These are phyloP conservation scores for Themeda triandra DNA, from an alignment of 176 grass and related monocot species.

Conservation along the genomic window DNA sequence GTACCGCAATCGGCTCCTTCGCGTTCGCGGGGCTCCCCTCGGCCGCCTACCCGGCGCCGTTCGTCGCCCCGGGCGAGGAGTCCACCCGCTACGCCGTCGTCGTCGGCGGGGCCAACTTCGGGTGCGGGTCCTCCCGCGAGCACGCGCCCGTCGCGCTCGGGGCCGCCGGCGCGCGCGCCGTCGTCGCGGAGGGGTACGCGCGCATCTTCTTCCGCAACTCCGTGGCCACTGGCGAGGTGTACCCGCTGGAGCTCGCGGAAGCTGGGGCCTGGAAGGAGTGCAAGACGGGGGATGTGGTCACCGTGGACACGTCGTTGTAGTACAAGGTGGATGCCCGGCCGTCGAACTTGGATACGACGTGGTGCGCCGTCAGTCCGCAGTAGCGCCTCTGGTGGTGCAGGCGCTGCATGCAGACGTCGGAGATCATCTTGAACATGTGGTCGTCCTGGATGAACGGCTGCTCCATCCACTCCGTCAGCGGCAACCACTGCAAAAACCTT, in stretches of 20 bases:
- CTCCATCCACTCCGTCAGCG: too few relatives aligned
- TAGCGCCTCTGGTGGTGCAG: too few relatives aligned
- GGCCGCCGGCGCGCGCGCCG: constrained; percentile 57
- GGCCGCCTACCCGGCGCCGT: constrained; percentile 52
- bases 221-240: constrained; percentile 87
- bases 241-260: constrained; percentile 65
- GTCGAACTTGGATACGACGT: too few relatives aligned
- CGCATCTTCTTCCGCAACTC: constrained; percentile 95
- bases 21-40: constrained; percentile 68
- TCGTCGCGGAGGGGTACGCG: constrained; percentile 73
- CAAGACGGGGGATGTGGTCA: constrained; percentile 73
- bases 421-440: too few relatives aligned
- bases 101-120: constrained; percentile 82
- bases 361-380: too few relatives aligned
- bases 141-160: constrained; percentile 94
- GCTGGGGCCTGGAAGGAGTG: constrained; percentile 67
- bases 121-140: constrained; percentile 91
- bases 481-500: too few relatives aligned
- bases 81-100: constrained; percentile 51
- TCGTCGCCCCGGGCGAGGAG: constrained; percentile 52
- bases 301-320: constrained; percentile 45
- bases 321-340: too few relatives aligned
- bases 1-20: constrained; percentile 92
- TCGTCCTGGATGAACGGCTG: too few relatives aligned
- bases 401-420: too few relatives aligned